phyloP scores from a whole-genome alignment of 306 rosid species.

The Pterocarpus macrocarpus region DNA sequence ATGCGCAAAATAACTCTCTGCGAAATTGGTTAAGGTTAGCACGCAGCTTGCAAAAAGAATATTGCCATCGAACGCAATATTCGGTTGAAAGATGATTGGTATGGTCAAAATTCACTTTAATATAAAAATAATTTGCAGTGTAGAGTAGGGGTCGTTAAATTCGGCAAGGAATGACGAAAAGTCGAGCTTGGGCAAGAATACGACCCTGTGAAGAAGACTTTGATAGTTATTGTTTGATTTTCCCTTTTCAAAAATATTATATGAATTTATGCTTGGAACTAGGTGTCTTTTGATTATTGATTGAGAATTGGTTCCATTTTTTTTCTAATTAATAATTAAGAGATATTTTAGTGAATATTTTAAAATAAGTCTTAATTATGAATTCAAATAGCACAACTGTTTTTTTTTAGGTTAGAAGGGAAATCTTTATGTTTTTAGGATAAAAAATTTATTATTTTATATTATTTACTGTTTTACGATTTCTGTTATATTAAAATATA shows the following conservation, averaged over 20 bases:
- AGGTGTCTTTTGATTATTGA: too few species aligned
- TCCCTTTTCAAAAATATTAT: neutral
- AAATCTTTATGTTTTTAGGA: too few species aligned
- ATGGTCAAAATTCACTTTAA: constrained; percentile 26
- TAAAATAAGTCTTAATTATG: too few species aligned
- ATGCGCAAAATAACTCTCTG: neutral
- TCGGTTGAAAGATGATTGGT: neutral
- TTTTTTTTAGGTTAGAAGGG: too few species aligned
- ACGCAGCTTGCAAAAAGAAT: constrained; percentile 6
- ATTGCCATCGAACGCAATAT: neutral
- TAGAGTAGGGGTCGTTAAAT: constrained; percentile 32
- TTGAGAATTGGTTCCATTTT: too few species aligned
- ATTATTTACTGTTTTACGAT: too few species aligned
- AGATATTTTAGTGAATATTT: too few species aligned
- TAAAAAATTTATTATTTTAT: too few species aligned
- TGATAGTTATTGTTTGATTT: neutral
- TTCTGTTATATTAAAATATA: too few species aligned
- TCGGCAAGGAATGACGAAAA: constrained; percentile 40
- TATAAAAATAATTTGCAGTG: neutral
- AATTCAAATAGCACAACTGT: too few species aligned
- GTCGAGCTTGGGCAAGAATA: constrained; percentile 15
- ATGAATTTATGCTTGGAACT: too few species aligned
- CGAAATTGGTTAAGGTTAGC: neutral
- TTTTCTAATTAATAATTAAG: too few species aligned
- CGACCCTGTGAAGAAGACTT: constrained; percentile 35